These are phyloP conservation scores for Hypericum androsaemum DNA, from an alignment of 345 rosid genomes.

Conservation along the genomic window DNA sequence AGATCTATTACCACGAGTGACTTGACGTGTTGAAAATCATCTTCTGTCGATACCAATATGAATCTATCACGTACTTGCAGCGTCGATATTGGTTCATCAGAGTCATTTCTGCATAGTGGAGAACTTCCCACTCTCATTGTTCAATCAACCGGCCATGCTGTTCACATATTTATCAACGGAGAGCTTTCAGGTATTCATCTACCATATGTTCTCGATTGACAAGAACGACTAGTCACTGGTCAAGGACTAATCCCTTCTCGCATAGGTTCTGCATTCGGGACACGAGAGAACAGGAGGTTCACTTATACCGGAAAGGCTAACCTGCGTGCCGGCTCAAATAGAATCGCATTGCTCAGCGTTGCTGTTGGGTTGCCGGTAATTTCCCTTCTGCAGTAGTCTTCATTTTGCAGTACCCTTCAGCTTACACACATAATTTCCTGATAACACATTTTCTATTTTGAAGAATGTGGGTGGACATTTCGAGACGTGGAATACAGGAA, in stretches of 20 bases:
- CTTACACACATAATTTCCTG: not conserved
- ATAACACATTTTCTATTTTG: not conserved
- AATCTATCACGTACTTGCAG: slow-evolving; percentile 16
- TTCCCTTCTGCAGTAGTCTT: not conserved
- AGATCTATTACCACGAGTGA: not conserved
- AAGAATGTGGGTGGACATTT: slow-evolving; percentile 18
- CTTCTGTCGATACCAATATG: no score
- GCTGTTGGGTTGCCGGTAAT: slow-evolving; percentile 26
- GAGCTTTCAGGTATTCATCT: slow-evolving; percentile 14
- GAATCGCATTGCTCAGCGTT: slow-evolving; percentile 18
- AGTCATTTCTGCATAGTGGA: slow-evolving; percentile 40
- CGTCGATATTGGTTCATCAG: slow-evolving; percentile 33
- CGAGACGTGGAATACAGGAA: slow-evolving; percentile 20
- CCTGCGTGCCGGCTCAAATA: slow-evolving; percentile 18
- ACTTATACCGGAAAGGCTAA: slow-evolving; percentile 14
- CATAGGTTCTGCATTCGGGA: slow-evolving; percentile 19
- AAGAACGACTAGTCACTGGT: no score
- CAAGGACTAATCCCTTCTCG: not conserved
- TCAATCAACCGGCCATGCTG: slow-evolving; percentile 20
- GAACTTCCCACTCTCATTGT: slow-evolving; percentile 22
- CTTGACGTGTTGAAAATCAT: not conserved
- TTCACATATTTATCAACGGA: slow-evolving; percentile 24
- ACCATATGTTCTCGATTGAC: no score
- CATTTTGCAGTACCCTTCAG: not conserved
- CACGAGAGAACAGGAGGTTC: slow-evolving; percentile 10